A percentile compares a stretch with the other conserved stretches of the same genome.
Conservation (phyloP, 2,329 filamentous ascomycete genomes). For the Cytospora chrysosperma region DNA sequence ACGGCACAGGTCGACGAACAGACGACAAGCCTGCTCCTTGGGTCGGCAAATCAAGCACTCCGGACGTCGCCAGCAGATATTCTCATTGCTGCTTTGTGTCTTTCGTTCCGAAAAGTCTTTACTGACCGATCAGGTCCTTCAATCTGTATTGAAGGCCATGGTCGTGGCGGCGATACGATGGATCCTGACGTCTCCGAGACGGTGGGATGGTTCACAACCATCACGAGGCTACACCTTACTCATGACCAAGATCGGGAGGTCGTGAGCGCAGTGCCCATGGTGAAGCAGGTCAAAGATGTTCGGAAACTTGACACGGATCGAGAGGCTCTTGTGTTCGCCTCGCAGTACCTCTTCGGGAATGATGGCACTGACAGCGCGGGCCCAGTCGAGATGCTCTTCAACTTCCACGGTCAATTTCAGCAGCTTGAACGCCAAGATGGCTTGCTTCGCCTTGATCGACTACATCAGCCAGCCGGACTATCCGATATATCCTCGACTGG, state of each 20-base stretch:
- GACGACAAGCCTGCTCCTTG: constrained; percentile 28
- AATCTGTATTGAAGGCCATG: constrained; percentile 42
- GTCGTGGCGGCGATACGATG: constrained; percentile 41
- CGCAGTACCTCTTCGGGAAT: not conserved
- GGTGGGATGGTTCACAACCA: constrained; percentile 59
- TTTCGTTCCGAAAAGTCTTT: constrained; percentile 38
- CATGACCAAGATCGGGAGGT: too few species aligned
- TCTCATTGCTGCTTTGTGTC: constrained; percentile 34
- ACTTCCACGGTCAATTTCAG: constrained; percentile 47
- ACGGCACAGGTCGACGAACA: not conserved
- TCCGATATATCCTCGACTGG: constrained; percentile 30
- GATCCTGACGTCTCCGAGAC: constrained; percentile 54
- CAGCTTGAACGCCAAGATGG: constrained; percentile 39
- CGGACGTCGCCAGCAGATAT: constrained; percentile 39
- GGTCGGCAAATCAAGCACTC: constrained; percentile 30
- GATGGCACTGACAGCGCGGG: constrained; percentile 30
- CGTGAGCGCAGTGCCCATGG: constrained; percentile 30
- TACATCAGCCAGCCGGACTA: too few species aligned
- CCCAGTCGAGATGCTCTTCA: constrained; percentile 48
- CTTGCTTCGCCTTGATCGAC: too few species aligned
- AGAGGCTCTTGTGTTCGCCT: not conserved
- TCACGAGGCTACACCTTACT: too few species aligned
- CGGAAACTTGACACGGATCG: not conserved
- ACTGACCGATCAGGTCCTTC: constrained; percentile 32
- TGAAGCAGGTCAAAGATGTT: constrained; percentile 4